Evolutionary conservation across 2,329 filamentous ascomycete species (phyloP).

Genomic region (Septoria linicola): DNA sequence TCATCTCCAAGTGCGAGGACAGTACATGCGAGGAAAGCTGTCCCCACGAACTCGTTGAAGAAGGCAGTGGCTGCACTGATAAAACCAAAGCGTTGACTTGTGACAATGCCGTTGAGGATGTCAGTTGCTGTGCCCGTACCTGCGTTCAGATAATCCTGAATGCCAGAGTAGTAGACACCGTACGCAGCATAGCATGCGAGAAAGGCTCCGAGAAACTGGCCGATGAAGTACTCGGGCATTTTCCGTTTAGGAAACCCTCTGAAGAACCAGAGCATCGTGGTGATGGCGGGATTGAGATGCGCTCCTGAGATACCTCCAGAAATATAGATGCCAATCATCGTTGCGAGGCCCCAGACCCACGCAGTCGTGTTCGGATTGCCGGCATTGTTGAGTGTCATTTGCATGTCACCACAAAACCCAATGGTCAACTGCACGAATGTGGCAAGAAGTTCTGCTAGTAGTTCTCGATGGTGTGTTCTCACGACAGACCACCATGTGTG

Average conservation of each 20-base stretch:
- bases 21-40: slow-evolving; percentile 43
- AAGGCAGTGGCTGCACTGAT: slow-evolving; percentile 49
- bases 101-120: slow-evolving; percentile 47
- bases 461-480: slow-evolving; percentile 53
- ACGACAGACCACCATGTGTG: slow-evolving; percentile 49
- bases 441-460: slow-evolving; percentile 54
- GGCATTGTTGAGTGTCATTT: slow-evolving; percentile 39
- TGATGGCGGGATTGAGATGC: slow-evolving; percentile 51
- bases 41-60: slow-evolving; percentile 51
- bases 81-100: slow-evolving; percentile 44
- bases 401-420: slow-evolving; percentile 53
- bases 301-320: slow-evolving; percentile 50
- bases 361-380: slow-evolving; percentile 45
- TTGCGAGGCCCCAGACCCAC: slow-evolving; percentile 53
- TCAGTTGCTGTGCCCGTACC: slow-evolving; percentile 22
- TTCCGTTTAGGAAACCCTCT: slow-evolving; percentile 55
- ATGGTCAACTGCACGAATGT: slow-evolving; percentile 42
- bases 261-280: slow-evolving; percentile 45
- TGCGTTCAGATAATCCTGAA: slow-evolving; percentile 35
- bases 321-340: slow-evolving; percentile 49
- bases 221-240: slow-evolving; percentile 51
- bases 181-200: slow-evolving; percentile 50
- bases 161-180: slow-evolving; percentile 43
- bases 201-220: slow-evolving; percentile 56
- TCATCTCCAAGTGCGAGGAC: slow-evolving; percentile 42